These are phyloP conservation scores for Ganoderma multipileum DNA, from an alignment of 1,284 basidiomycete species.

Conservation along the genomic window DNA sequence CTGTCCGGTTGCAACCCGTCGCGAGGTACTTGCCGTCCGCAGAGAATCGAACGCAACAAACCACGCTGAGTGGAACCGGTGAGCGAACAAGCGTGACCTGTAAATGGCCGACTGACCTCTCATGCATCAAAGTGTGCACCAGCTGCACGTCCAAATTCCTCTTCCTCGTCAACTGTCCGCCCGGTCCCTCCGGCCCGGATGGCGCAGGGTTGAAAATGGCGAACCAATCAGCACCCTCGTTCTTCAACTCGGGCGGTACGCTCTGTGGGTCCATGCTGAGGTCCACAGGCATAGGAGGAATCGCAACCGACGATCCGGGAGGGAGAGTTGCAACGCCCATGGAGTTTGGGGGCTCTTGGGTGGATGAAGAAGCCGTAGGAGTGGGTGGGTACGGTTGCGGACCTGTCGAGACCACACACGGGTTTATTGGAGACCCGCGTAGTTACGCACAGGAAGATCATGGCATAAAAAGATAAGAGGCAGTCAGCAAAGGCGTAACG, in stretches of 20 bases:
- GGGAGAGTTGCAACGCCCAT: constrained; percentile 23
- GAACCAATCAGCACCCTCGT: constrained; percentile 94
- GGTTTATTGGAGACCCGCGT: not conserved
- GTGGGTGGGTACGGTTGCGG: constrained; percentile 30
- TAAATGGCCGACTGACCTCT: constrained; percentile 67
- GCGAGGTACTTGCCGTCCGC: constrained; percentile 89
- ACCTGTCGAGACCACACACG: constrained; percentile 12
- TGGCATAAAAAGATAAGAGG: not conserved
- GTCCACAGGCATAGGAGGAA: constrained; percentile 31
- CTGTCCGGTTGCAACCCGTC: constrained; percentile 90
- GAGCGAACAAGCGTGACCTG: constrained; percentile 20
- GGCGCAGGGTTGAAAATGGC: constrained; percentile 92
- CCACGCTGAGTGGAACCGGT: constrained; percentile 61
- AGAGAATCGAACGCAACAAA: constrained; percentile 92
- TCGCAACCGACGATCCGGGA: constrained; percentile 21
- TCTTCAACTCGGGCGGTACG: constrained; percentile 63
- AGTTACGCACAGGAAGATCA: not conserved
- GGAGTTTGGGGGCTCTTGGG: constrained; percentile 11
- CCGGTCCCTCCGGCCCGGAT: constrained; percentile 17
- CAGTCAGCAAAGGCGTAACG: not conserved
- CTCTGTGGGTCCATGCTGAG: constrained; percentile 49
- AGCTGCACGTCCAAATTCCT: constrained; percentile 86
- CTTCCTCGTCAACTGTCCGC: constrained; percentile 50
- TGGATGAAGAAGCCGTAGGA: constrained; percentile 16
- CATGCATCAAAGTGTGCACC: constrained; percentile 92